phyloP scores from a whole-genome alignment of 1,284 basidiomycete species.

The Sanghuangporus sanghuang region DNA sequence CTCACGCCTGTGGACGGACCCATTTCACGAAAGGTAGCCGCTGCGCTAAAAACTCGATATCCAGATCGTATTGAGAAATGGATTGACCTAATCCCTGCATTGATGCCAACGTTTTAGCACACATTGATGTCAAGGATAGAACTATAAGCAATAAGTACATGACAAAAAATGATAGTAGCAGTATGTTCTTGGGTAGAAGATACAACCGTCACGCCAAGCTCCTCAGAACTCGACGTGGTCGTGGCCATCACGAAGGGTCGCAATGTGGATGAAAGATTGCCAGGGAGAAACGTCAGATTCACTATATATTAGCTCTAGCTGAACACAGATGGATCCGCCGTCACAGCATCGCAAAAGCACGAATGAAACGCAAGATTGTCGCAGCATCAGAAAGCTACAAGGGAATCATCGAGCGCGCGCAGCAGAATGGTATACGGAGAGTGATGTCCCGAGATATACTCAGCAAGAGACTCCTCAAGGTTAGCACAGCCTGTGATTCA shows the following conservation, averaged over 20 bases:
- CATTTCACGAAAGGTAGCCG: conserved; percentile 37
- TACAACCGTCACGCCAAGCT: not conserved
- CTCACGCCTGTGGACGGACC: conserved; percentile 41
- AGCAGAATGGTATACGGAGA: not conserved
- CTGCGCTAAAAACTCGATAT: conserved; percentile 29
- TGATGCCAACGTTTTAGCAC: not conserved
- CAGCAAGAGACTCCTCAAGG: not conserved
- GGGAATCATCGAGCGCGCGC: not conserved
- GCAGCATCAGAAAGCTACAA: not conserved
- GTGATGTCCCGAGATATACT: not conserved
- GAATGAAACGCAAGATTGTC: not conserved
- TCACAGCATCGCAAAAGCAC: conserved; percentile 5
- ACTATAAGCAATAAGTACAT: conserved; percentile 25
- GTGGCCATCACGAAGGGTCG: not conserved
- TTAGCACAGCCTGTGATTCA: conserved; percentile 1
- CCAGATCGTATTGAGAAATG: conserved; percentile 30
- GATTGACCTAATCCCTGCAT: conserved; percentile 38
- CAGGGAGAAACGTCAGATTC: not conserved
- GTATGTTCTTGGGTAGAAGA: conserved; percentile 19
- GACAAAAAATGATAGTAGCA: conserved; percentile 34
- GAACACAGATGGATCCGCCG: not conserved
- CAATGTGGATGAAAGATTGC: not conserved
- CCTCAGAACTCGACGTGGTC: not conserved
- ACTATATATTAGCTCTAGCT: not conserved
- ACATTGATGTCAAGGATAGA: not conserved